Conservation (phyloP, 2,329 filamentous ascomycete species). For the Diaporthe eres region DNA sequence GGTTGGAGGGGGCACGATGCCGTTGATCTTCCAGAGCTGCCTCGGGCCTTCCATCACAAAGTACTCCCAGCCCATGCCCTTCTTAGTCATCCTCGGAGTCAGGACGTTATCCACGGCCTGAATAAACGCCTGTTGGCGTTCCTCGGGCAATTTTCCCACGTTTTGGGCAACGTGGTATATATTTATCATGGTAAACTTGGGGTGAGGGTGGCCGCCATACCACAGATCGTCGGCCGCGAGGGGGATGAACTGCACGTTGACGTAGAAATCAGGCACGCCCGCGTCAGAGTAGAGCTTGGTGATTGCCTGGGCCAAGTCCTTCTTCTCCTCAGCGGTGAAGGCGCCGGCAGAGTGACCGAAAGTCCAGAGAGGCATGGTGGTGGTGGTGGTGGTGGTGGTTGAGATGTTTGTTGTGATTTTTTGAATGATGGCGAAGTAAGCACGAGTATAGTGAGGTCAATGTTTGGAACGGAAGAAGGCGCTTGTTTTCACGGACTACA, state of each 20-base stretch:
- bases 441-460: not conserved
- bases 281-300: conserved; percentile 3
- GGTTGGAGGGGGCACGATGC: conserved; percentile 6
- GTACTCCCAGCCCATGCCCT: conserved; percentile 27
- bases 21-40: conserved; percentile 9
- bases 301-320: conserved; percentile 8
- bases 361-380: conserved; percentile 22
- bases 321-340: conserved; percentile 19
- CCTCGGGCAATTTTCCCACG: not conserved
- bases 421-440: not conserved
- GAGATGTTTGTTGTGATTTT: not conserved
- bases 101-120: not conserved
- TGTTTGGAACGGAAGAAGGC: not conserved
- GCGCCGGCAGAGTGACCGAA: conserved; percentile 19
- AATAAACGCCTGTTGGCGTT: not conserved
- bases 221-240: conserved; percentile 1
- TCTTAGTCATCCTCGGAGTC: conserved; percentile 13
- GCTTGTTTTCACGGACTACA: too few species aligned
- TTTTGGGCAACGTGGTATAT: conserved; percentile 6
- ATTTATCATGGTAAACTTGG: conserved; percentile 5
- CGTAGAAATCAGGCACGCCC: conserved; percentile 6
- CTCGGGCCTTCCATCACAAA: not conserved
- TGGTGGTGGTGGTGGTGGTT: not conserved
- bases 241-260: conserved; percentile 11
- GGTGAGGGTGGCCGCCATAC: conserved; percentile 7